Evolutionary conservation across 371 early-diverging fungal genomes (phyloP).

Genomic region (Pancytospora philotis): DNA sequence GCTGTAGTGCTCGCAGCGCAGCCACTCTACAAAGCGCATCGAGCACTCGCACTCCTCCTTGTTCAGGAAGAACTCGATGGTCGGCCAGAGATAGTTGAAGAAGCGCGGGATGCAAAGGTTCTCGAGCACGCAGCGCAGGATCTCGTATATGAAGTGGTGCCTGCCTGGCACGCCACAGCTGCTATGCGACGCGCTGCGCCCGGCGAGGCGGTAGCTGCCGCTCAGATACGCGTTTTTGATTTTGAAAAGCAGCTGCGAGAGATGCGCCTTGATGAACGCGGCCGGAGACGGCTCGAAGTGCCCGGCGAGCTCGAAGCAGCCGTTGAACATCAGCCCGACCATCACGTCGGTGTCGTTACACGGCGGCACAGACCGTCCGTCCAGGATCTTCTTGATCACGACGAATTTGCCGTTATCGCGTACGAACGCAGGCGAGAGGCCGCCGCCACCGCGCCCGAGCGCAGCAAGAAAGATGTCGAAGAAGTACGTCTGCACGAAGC

Average conservation of each 20-base stretch:
- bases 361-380: neutral
- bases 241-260: slow-evolving; percentile 25
- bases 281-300: neutral
- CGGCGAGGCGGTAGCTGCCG: neutral
- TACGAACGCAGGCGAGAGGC: neutral
- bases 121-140: slow-evolving; percentile 24
- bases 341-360: slow-evolving; percentile 24
- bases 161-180: neutral
- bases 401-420: neutral
- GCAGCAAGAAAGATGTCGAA: neutral
- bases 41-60: slow-evolving; percentile 11
- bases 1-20: neutral
- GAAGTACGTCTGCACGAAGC: neutral
- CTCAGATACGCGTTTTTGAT: slow-evolving; percentile 29
- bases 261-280: slow-evolving; percentile 15
- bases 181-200: neutral
- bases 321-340: slow-evolving; percentile 21
- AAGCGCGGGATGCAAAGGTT: slow-evolving; percentile 1
- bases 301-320: slow-evolving; percentile 3
- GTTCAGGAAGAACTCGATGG: slow-evolving; percentile 34
- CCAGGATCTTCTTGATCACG: neutral
- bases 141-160: slow-evolving; percentile 14
- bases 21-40: slow-evolving; percentile 24
- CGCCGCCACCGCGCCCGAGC: neutral
- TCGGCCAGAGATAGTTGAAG: slow-evolving; percentile 32